A percentile compares a stretch with the other conserved stretches of the same genome.
Conservation (phyloP, 1,284 basidiomycete species). For the Tilletia walkeri region DNA sequence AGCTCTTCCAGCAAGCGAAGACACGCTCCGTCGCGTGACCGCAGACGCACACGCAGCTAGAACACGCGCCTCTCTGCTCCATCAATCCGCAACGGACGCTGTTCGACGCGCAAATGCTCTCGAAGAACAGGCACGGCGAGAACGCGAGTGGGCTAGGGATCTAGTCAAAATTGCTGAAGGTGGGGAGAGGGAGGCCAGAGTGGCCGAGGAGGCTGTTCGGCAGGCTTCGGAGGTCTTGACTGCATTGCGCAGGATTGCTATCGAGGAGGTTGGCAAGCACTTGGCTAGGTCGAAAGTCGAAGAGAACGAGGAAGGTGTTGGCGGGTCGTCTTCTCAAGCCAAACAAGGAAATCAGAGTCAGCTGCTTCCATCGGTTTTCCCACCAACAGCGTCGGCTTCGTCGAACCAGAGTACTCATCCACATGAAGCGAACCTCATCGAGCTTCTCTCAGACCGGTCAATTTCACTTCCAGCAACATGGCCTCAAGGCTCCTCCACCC, state of each 20-base stretch:
- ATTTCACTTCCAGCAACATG: too few species aligned
- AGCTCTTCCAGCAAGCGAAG: neutral
- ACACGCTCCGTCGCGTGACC: neutral
- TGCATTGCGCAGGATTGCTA: neutral
- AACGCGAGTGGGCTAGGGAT: neutral
- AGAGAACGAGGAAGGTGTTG: neutral
- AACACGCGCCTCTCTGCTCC: neutral
- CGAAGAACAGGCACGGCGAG: neutral
- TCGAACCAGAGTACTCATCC: too few species aligned
- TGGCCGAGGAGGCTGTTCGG: slow-evolving; percentile 6
- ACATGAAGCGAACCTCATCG: too few species aligned
- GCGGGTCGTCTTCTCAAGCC: neutral
- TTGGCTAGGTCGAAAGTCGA: neutral
- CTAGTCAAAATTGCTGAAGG: neutral
- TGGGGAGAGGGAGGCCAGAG: neutral
- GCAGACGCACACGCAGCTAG: neutral
- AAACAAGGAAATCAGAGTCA: too few species aligned
- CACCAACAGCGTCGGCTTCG: too few species aligned
- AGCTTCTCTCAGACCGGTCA: too few species aligned
- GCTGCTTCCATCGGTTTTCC: too few species aligned
- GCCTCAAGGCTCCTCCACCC: neutral
- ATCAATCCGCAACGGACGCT: neutral
- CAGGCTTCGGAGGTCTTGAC: neutral
- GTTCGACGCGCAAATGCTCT: neutral
- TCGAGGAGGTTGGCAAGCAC: neutral